A percentile compares a stretch with the other conserved stretches of the same genome.
Evolutionary conservation across 768 basidiomycete genomes (phyloP).

Genomic region (Leccinum variicolor): DNA sequence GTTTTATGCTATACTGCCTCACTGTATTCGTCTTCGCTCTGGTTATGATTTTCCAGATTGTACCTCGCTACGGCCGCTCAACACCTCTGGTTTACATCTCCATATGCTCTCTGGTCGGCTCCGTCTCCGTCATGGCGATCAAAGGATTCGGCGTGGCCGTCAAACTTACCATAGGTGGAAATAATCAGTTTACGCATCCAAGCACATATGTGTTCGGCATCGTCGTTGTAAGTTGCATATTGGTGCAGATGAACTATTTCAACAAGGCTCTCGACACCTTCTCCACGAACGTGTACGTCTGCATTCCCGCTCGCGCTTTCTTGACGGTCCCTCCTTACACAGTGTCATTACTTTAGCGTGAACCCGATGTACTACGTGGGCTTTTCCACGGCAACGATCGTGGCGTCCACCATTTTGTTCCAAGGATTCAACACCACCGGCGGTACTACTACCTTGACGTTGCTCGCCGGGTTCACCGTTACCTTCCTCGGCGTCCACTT

Average conservation of each 20-base stretch:
- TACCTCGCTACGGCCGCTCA: conserved; percentile 80
- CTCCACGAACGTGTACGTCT: conserved; percentile 91
- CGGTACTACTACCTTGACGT: conserved; percentile 77
- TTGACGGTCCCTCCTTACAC: neutral
- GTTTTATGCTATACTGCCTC: conserved; percentile 88
- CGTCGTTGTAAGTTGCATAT: conserved; percentile 77
- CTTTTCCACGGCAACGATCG: conserved; percentile 90
- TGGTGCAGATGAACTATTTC: conserved; percentile 95
- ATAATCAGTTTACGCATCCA: conserved; percentile 92
- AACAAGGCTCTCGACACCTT: conserved; percentile 98
- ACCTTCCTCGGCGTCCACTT: conserved; percentile 98
- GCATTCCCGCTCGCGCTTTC: neutral
- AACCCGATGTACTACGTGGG: conserved; percentile 98
- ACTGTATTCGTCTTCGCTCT: conserved; percentile 78
- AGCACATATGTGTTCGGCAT: conserved; percentile 96
- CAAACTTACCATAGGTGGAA: conserved; percentile 88
- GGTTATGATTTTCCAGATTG: conserved; percentile 84
- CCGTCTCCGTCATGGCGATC: conserved; percentile 97
- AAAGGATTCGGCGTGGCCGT: conserved; percentile 98
- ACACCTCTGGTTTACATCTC: conserved; percentile 93
- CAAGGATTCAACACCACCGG: conserved; percentile 93
- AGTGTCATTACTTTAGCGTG: conserved; percentile 56
- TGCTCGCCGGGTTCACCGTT: conserved; percentile 85
- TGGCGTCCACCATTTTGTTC: conserved; percentile 95
- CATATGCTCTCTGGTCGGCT: conserved; percentile 94